phyloP scores from a whole-genome alignment of 78 protist species.

The Cavenderia fasciculata region DNA sequence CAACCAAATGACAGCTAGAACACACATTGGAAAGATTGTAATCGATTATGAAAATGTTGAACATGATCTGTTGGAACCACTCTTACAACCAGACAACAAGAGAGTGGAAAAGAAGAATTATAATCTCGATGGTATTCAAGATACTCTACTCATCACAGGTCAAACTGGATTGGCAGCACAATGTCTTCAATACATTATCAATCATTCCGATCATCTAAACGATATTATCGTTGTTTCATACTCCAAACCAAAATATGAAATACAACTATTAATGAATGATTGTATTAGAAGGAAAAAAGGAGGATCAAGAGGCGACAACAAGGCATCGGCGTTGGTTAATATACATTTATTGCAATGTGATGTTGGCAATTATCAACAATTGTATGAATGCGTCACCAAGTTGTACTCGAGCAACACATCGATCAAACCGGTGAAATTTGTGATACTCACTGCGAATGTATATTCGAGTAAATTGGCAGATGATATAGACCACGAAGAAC shows the following conservation, averaged over 20 bases:
- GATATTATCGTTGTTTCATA: slow-evolving; percentile 28
- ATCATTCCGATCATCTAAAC: neutral
- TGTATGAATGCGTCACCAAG: no score
- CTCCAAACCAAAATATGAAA: slow-evolving; percentile 4
- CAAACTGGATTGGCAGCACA: slow-evolving; percentile 37
- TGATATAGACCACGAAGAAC: no score
- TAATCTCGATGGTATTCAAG: neutral
- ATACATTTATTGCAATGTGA: no score
- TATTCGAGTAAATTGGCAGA: no score
- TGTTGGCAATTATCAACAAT: no score
- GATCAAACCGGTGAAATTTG: no score
- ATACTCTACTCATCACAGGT: slow-evolving; percentile 24
- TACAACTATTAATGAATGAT: neutral
- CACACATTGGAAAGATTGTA: slow-evolving; percentile 36
- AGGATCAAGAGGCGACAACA: no score
- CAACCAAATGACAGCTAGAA: neutral
- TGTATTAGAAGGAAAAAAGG: no score
- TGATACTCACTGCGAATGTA: no score
- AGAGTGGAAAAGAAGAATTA: neutral
- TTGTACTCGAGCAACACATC: no score
- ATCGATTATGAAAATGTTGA: neutral
- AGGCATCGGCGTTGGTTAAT: no score
- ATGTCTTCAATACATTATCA: neutral
- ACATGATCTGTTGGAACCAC: neutral
- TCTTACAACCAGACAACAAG: neutral